Evolutionary conservation across 2,329 filamentous ascomycete species (phyloP), one percentile per base, ranked within the genome.

Genomic region (Aureobasidium sp.): DNA sequence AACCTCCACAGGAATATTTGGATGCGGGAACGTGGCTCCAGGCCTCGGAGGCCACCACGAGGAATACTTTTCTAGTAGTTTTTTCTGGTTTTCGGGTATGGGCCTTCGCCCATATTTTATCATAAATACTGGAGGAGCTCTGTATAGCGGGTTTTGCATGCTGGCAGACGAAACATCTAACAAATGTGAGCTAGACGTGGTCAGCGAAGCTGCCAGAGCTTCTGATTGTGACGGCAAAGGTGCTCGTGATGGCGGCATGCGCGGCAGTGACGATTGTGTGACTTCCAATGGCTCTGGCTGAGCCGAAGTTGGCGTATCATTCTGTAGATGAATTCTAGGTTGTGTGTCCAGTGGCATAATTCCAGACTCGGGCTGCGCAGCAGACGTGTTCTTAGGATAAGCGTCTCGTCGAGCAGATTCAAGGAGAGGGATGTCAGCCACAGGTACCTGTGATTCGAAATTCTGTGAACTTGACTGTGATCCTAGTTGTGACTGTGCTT

Each of bases 71-170:
- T 78, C 75, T 1, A 87, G 71, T 5, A 87, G 72, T 9, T 73
- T 66, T 47, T 71, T 68, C 66, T 87, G 85, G 17, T 80, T 75
- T 29, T 70, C 72, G 1, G 80, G 76, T 5, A 77, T 71, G 34
- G 62, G 70, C 27, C 65, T 63, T 3, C 69, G 67, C 15, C 66
- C 66, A 57, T 72, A 70, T 27, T 64, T 64, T 44, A 65, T 41
- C 27, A 59, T 60, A 15, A 55, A 20, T 3, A 32, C 5, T 23
- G 62, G 23, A 10, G 64, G 64, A 23, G 34, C 52, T n/a, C 62
- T 55, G 10, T 51, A 13, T 17, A 34, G 13, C 32, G 37, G 12
- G n/a, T 20, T 27, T 26, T n/a, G 37, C 1, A 44, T 26, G 20
- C 57, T 27, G 10, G 57, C 52, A 13, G 57, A 61, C 6, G 27